A percentile compares a stretch with the other conserved stretches of the same genome.
Conservation (phyloP, 345 rosid genomes). For the Camelina neglecta region DNA sequence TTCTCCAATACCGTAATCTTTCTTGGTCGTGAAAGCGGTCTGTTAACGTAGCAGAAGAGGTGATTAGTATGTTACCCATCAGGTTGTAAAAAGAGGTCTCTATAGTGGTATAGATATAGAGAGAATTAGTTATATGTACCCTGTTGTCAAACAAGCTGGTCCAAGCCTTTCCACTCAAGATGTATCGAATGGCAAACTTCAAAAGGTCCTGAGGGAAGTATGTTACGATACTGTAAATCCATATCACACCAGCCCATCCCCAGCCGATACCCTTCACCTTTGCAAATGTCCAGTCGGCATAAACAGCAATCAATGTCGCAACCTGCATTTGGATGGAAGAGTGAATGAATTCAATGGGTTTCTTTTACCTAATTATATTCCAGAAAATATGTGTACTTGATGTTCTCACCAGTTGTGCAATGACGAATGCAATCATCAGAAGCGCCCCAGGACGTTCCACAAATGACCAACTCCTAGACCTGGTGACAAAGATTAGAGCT, state of each 20-base stretch:
- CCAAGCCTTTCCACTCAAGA: conserved; percentile 95
- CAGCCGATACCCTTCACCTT: conserved; percentile 59
- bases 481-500: conserved; percentile 50
- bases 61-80: conserved; percentile 18
- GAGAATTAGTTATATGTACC: conserved; percentile 49
- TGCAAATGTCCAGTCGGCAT: conserved; percentile 62
- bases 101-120: background rate
- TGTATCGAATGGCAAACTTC: conserved; percentile 84
- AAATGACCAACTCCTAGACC: conserved; percentile 51
- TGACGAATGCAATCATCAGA: conserved; percentile 43
- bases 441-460: conserved; percentile 49
- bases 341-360: conserved; percentile 15
- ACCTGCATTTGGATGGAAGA: conserved; percentile 48
- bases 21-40: conserved; percentile 94
- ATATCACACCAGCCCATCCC: conserved; percentile 82
- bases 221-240: conserved; percentile 80
- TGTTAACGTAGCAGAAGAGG: conserved; percentile 37
- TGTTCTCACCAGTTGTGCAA: conserved; percentile 57
- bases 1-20: conserved; percentile 85
- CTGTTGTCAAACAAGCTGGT: conserved; percentile 73
- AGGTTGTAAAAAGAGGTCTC: background rate
- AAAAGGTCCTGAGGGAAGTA: conserved; percentile 81
- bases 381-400: background rate
- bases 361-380: background rate
- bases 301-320: conserved; percentile 65